A percentile compares a stretch with the other conserved stretches of the same genome.
These are phyloP conservation scores for Nemania sp. DNA, from an alignment of 2,329 filamentous ascomycete species.

Conservation along the genomic window DNA sequence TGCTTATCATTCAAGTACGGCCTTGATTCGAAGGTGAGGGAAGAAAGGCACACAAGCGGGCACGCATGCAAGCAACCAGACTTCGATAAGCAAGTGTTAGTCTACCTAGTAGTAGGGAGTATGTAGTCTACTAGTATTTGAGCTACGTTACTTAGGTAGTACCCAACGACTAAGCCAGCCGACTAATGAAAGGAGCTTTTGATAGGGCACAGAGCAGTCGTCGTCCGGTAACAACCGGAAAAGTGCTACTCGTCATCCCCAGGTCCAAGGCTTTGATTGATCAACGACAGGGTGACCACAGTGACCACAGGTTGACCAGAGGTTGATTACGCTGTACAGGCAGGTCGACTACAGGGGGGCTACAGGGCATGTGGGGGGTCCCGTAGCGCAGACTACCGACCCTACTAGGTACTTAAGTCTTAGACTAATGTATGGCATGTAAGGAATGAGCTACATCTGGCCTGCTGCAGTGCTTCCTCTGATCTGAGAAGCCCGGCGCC, in stretches of 20 bases:
- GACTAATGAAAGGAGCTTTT: constrained; percentile 5
- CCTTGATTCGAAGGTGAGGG: constrained; percentile 11
- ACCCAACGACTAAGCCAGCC: constrained; percentile 7
- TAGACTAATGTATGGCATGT: not conserved
- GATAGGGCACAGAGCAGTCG: constrained; percentile 25
- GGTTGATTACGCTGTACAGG: not conserved
- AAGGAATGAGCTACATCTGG: constrained; percentile 13
- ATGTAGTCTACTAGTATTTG: not conserved
- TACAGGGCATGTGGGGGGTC: constrained; percentile 23
- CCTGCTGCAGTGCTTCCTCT: constrained; percentile 14
- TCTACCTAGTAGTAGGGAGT: not conserved
- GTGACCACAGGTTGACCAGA: not conserved
- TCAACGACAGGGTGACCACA: constrained; percentile 9
- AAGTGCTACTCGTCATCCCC: constrained; percentile 21
- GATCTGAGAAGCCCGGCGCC: constrained; percentile 13
- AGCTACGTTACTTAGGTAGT: constrained; percentile 7
- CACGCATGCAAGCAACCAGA: not conserved
- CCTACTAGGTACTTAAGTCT: not conserved
- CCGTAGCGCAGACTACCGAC: not conserved
- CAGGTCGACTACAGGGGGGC: not conserved
- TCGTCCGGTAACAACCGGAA: constrained; percentile 17
- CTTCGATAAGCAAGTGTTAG: constrained; percentile 25
- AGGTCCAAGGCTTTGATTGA: no score
- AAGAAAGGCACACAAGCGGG: constrained; percentile 6
- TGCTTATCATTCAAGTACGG: constrained; percentile 28